Conservation (phyloP, 495 filamentous ascomycete genomes). For the Penicillium salamii region DNA sequence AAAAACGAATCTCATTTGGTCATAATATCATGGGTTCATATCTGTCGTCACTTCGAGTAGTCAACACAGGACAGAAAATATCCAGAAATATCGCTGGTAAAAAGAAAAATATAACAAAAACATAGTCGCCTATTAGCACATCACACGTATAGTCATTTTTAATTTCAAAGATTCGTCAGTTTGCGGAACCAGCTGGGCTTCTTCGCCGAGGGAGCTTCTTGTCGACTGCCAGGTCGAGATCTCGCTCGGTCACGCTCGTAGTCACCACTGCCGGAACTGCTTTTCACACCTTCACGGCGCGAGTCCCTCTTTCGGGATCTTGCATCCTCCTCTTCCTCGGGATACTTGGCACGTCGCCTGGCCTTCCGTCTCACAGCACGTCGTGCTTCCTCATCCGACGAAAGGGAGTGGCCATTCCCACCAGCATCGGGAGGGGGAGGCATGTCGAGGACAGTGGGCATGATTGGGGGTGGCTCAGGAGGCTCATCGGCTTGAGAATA, state of each 20-base stretch:
- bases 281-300: constrained; percentile 33
- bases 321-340: constrained; percentile 39
- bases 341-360: constrained; percentile 36
- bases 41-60: constrained; percentile 12
- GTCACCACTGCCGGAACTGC: constrained; percentile 42
- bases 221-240: constrained; percentile 29
- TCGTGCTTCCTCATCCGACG: constrained; percentile 42
- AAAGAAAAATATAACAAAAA: background rate
- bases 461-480: constrained; percentile 55
- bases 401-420: constrained; percentile 33
- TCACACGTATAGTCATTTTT: background rate
- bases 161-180: constrained; percentile 35
- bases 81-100: background rate
- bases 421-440: constrained; percentile 33
- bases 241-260: constrained; percentile 43
- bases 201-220: constrained; percentile 31
- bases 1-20: background rate
- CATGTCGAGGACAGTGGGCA: constrained; percentile 53
- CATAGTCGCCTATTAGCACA: background rate
- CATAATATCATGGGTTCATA: constrained; percentile 12
- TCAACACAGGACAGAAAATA: background rate
- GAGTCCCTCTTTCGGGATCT: constrained; percentile 31
- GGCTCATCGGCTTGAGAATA: constrained; percentile 54
- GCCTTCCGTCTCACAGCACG: constrained; percentile 36
- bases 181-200: constrained; percentile 50